A percentile compares a stretch with the other conserved stretches of the same genome.
phyloP scores from a whole-genome alignment of 1,139 yeast species.

The Nematodospora anomalae region DNA sequence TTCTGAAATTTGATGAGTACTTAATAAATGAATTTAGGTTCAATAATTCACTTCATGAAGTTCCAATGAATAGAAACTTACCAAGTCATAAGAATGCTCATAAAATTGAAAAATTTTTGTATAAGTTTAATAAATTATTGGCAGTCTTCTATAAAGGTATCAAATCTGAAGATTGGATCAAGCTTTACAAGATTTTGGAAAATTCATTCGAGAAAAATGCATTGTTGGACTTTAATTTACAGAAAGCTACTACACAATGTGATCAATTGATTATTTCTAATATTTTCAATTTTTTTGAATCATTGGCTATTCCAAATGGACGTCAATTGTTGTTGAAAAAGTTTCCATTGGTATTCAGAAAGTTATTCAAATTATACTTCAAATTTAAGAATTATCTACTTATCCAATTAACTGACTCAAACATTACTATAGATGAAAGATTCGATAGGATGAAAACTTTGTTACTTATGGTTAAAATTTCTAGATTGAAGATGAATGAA shows the following conservation, averaged over 20 bases:
- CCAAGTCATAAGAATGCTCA: constrained; percentile 47
- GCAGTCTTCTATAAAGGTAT: constrained; percentile 61
- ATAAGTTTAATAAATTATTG: constrained; percentile 63
- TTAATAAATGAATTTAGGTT: constrained; percentile 41
- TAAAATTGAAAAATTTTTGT: constrained; percentile 58
- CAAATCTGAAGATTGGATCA: constrained; percentile 76
- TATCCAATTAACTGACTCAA: constrained; percentile 64
- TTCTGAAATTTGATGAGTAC: constrained; percentile 41
- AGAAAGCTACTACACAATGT: constrained; percentile 42
- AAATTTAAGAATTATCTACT: constrained; percentile 66
- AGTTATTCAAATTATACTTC: constrained; percentile 64
- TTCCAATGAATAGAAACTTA: constrained; percentile 48
- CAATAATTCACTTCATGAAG: constrained; percentile 44
- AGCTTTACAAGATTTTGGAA: constrained; percentile 72
- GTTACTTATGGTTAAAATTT: constrained; percentile 64
- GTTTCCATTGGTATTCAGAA: constrained; percentile 71
- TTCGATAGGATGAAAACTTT: constrained; percentile 70
- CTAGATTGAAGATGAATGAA: constrained; percentile 68
- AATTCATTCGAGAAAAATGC: constrained; percentile 54
- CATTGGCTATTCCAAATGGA: constrained; percentile 49
- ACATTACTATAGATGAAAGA: constrained; percentile 57
- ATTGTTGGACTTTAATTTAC: constrained; percentile 58
- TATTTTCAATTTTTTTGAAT: constrained; percentile 67
- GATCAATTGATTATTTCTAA: constrained; percentile 66
- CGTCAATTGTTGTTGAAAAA: constrained; percentile 45